Base-by-base conservation (phyloP, 768 basidiomycete species). In the Clitopilus passeckerianus region DNA sequence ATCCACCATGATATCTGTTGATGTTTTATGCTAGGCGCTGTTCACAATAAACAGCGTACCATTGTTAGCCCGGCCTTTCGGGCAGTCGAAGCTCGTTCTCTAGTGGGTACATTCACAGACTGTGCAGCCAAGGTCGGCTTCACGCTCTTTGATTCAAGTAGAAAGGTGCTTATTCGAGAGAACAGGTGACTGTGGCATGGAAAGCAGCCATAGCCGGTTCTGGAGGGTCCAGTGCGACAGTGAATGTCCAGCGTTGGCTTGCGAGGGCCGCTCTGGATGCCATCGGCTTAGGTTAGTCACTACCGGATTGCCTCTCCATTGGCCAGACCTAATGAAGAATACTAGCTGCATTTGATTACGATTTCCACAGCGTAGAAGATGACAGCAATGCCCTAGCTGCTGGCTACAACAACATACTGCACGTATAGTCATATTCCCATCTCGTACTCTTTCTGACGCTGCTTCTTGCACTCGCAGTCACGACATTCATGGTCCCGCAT, bases 341-440 rank as follows among this genome's bases (percentile, higher is more conserved):
- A n/a, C 23, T 53, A 81, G 80, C 80, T 59, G 80, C 80, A 1
- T 81, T 81, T 69, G 83, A 84, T 63, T 83, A 83, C 66, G 76
- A 83, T 16, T 83, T 86, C 59, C 82, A 72, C 14, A 71, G 72
- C 2, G 62, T 77, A 59, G 74, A 78, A 9, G 72, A 81, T 58
- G 65, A 71, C 1, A 74, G 81, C 50, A 83, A 83, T 66, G 77
- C 79, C 59, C 79, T 86, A 50, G 80, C 78, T 68, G 75, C 77
- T 60, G 79, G 82, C 1, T 85, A 84, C 66, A 74, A 76, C 57
- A 81, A 80, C 37, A 71, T 83, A n/a, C 78, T 82, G 80, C 77
- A 59, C 34, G 69, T 67, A 30, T 46, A 27, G 37, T 7, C 20
- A 7, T 7, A 7, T 53, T n/a, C 20, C 34, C 37, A 56, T 30